Base-by-base conservation (phyloP, 805 yeast genomes). In the Yamadazyma akitaensis region DNA sequence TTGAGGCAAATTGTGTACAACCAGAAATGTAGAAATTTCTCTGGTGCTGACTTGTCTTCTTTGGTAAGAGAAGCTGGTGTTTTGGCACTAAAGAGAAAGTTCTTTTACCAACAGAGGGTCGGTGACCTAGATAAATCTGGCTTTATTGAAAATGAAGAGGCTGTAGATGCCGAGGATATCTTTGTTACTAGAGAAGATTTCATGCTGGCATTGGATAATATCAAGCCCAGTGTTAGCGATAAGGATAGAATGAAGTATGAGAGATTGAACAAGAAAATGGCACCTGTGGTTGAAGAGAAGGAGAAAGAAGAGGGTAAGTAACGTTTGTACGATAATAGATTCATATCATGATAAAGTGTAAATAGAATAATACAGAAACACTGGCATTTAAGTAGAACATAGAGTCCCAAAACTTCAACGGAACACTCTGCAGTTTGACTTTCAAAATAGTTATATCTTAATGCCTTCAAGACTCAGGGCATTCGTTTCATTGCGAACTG, bases 31-130 rank as follows among this genome's bases (percentile, higher is more conserved):
- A 75, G 88, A 51, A 92, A 89, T 67, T 94, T 88, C 62, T 86
- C 96, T 2, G 99, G 99, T 61, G 99, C 99, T 0, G 99, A 94
- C 73, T 74, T 94, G 47, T 89, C 96, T 1, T 89, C 97, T 2
- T 68, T 94, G 47, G 92, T 88, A 1, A 77, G 97, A 58, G 98
- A 94, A 61, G 96, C 98, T n/a, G 90, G 96, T 54, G 94, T 90
- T 5, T 68, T 80, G 43, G 95, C 97, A 1, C 74, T 91, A 63
- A 86, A 89, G 62, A 81, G 82, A 63, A 82, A 77, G 56, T 84
- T 86, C 53, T 86, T 85, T 64, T 57, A 56, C 14, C 67, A 67
- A 19, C 73, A 69, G 46, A 51, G 63, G 43, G 70, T 64, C 55
- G 70, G 51, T 59, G 71, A 64, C 63, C 64, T 60, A 54, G 73